Percentiles rank a stretch among this genome's conserved stretches.
Evolutionary conservation across 164 flowering plant species (phyloP).

Genomic region (Liriodendron chinense): DNA sequence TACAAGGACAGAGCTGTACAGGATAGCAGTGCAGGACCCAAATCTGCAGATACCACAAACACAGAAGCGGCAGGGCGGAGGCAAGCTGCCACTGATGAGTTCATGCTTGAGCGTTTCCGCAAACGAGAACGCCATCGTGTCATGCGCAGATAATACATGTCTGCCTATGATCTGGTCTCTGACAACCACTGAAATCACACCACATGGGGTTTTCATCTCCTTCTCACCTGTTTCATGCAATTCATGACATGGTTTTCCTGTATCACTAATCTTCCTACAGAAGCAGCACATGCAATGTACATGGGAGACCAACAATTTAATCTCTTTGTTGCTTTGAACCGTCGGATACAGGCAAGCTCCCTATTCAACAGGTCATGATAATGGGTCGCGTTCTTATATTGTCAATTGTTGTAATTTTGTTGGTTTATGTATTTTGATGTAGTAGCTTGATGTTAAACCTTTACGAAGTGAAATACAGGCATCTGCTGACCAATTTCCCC

Average conservation of each 20-base stretch:
- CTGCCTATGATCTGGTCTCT: background rate
- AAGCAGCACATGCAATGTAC: background rate
- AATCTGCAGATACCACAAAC: conserved; percentile 36
- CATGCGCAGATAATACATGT: conserved; percentile 61
- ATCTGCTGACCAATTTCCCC: conserved; percentile 6
- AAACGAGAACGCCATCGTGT: conserved; percentile 84
- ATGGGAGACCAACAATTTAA: background rate
- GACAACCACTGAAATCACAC: background rate
- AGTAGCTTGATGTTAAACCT: background rate
- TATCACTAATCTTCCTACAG: no score
- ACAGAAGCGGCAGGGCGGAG: conserved; percentile 62
- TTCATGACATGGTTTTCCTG: background rate
- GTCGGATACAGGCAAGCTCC: background rate
- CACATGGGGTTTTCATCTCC: background rate
- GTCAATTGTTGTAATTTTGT: background rate
- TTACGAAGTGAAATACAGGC: background rate
- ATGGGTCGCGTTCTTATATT: background rate
- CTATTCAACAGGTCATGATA: background rate
- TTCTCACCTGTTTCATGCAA: background rate
- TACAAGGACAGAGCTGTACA: conserved; percentile 17
- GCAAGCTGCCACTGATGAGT: conserved; percentile 90
- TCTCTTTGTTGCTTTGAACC: background rate
- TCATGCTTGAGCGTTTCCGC: conserved; percentile 93
- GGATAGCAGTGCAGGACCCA: conserved; percentile 41
- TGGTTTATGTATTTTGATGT: background rate